Base-by-base conservation (phyloP, 768 basidiomycete species). In the Pleurotus pulmonarius region DNA sequence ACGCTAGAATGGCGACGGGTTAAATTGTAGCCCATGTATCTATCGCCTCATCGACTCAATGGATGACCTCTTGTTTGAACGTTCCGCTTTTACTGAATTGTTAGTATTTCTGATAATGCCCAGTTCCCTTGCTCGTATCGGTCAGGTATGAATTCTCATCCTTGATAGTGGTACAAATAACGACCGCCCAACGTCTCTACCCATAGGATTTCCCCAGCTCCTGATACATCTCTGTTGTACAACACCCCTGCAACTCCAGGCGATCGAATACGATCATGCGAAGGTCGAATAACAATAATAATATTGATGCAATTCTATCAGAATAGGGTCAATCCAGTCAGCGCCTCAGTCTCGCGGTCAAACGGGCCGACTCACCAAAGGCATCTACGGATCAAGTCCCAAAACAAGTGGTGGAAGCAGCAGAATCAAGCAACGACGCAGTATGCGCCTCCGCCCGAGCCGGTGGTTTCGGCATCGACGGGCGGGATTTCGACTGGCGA, bases 211-310 rank as follows among this genome's bases (percentile, higher is more conserved):
- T 49, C 48, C 25, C 9, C 3, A 13, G 38, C 8, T 29, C 48
- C 46, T 6, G 34, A n/a, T 18, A n/a, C 9, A 29, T 22, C 41
- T n/a, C 18, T 26, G 18, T 41, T 38, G 8, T 53, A 53, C 51
- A 53, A 18, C 51, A 53, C 51, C 51, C 51, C 51, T 53, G 15
- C 51, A 53, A 53, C 51, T 25, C 51, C 34, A 34, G 9, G 29
- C 29, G 29, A 34, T 34, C 29, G 38, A 49, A 12, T 11, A 22
- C 37, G 41, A 25, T 53, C 37, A 16, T 53, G 37, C 39, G 51
- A 53, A 53, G 51, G 51, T 53, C 51, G 51, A 53, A 53, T 53
- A 53, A 53, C 40, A 53, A 53, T 53, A 53, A 53, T 53, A 53
- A 51, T 51, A 51, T 18, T 8, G 51, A 53, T 53, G 51, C 51